phyloP scores from a whole-genome alignment of 2,329 filamentous ascomycete species.

The Colletotrichum somersetense region DNA sequence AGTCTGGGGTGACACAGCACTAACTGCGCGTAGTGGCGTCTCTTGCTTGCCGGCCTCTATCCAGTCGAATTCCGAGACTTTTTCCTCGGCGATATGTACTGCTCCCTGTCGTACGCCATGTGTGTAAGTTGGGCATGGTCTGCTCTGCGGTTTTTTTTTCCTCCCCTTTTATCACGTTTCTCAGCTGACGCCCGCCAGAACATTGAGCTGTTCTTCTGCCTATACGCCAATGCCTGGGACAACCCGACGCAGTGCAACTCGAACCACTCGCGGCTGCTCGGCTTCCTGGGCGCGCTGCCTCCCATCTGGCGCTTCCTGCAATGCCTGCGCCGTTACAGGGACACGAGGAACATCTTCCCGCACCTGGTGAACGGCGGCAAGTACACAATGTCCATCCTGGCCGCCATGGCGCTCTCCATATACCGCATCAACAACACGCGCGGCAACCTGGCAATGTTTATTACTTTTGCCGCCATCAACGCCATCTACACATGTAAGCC shows the following conservation, averaged over 20 bases:
- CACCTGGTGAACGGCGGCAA: conserved; percentile 94
- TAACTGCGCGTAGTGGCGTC: conserved; percentile 74
- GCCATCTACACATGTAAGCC: conserved; percentile 81
- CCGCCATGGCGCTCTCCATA: conserved; percentile 82
- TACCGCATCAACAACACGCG: conserved; percentile 79
- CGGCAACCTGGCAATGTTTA: conserved; percentile 76
- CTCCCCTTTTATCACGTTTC: background rate
- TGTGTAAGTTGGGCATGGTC: conserved; percentile 70
- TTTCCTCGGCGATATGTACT: conserved; percentile 97
- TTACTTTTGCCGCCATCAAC: conserved; percentile 85
- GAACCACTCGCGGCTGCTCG: conserved; percentile 82
- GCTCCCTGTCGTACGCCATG: conserved; percentile 91
- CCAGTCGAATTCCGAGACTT: conserved; percentile 98
- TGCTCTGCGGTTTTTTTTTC: rapidly evolving
- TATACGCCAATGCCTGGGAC: conserved; percentile 85
- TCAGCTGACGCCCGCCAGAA: conserved; percentile 69
- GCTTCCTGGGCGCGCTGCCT: conserved; percentile 86
- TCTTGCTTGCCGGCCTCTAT: conserved; percentile 87
- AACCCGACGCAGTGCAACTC: conserved; percentile 86
- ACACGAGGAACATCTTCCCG: conserved; percentile 89
- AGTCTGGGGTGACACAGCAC: background rate
- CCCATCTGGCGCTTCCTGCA: conserved; percentile 92
- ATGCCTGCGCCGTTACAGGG: conserved; percentile 88
- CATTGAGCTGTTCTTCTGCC: conserved; percentile 91
- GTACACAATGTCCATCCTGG: conserved; percentile 86